phyloP scores from a whole-genome alignment of 2,329 filamentous ascomycete genomes.

The Anthostomella pinea region DNA sequence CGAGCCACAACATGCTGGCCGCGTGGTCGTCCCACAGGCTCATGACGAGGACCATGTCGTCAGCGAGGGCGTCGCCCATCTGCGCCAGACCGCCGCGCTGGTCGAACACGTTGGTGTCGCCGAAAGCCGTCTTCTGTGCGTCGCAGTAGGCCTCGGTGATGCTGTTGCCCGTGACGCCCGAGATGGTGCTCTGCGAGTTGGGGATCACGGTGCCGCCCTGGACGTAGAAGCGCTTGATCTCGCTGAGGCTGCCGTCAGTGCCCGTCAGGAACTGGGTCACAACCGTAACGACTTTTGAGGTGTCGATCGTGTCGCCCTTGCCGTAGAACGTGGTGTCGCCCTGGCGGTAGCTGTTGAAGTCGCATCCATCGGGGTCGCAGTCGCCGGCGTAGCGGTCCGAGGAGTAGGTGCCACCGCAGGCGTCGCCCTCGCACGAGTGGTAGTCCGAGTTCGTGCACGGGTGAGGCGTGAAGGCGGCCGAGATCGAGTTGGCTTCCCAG shows the following conservation, averaged over 20 bases:
- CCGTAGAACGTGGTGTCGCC: conserved; percentile 60
- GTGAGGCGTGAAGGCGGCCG: conserved; percentile 59
- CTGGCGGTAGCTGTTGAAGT: conserved; percentile 63
- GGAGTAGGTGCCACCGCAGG: conserved; percentile 47
- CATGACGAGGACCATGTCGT: conserved; percentile 62
- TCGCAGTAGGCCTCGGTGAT: conserved; percentile 56
- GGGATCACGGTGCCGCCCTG: conserved; percentile 50
- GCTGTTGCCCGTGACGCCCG: conserved; percentile 28
- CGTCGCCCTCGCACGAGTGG: conserved; percentile 42
- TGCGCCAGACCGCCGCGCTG: conserved; percentile 49
- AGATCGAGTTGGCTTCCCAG: conserved; percentile 62
- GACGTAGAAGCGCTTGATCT: conserved; percentile 58
- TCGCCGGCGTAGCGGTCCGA: conserved; percentile 52
- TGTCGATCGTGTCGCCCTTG: conserved; percentile 51
- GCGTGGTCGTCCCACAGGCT: conserved; percentile 54
- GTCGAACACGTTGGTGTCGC: conserved; percentile 49
- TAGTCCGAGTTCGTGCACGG: conserved; percentile 49
- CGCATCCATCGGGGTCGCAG: conserved; percentile 64
- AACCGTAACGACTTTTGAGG: conserved; percentile 53
- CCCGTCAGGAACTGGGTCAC: conserved; percentile 55
- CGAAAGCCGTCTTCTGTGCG: conserved; percentile 52
- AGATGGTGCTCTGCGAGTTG: conserved; percentile 36
- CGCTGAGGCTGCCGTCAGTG: conserved; percentile 44
- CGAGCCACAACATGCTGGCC: conserved; percentile 52
- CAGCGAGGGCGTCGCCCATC: conserved; percentile 50